Evolutionary conservation across 305 asterid species (phyloP).

Genomic region (Fraxinus floribunda): DNA sequence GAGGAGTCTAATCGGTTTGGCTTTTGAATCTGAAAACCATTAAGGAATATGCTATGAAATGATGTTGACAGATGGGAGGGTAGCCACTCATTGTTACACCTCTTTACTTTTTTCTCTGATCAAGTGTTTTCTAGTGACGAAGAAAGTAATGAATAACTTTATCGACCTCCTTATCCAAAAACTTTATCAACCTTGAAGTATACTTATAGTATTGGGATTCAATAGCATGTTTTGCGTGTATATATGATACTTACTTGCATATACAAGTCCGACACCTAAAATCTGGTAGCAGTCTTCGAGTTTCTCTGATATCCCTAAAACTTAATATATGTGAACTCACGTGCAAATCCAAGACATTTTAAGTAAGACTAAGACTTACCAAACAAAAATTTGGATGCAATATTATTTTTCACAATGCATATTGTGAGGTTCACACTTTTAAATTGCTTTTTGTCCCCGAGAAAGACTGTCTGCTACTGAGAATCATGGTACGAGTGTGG

Average conservation of each 20-base stretch:
- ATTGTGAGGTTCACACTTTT: not conserved
- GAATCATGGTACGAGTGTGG: not conserved
- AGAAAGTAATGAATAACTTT: not conserved
- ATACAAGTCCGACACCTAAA: not conserved
- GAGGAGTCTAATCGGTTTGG: slow-evolving; percentile 21
- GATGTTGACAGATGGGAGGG: slow-evolving; percentile 1
- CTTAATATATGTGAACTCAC: not conserved
- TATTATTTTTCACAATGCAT: not conserved
- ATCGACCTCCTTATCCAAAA: not conserved
- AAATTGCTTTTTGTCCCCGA: not conserved
- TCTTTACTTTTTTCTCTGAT: not conserved
- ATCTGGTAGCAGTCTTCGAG: not conserved
- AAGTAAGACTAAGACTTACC: not conserved
- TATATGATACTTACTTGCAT: not conserved
- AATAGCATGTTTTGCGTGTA: not conserved
- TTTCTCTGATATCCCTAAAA: not conserved
- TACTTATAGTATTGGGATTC: not conserved
- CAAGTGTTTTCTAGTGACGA: not conserved
- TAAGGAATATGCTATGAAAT: not conserved
- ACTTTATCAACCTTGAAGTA: not conserved
- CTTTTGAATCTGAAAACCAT: not conserved
- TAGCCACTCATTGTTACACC: not conserved
- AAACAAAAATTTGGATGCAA: not conserved
- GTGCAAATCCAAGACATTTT: not conserved
- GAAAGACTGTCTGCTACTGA: not conserved